These are phyloP conservation scores for Lactarius quietus DNA, from an alignment of 768 basidiomycete genomes.

Conservation along the genomic window DNA sequence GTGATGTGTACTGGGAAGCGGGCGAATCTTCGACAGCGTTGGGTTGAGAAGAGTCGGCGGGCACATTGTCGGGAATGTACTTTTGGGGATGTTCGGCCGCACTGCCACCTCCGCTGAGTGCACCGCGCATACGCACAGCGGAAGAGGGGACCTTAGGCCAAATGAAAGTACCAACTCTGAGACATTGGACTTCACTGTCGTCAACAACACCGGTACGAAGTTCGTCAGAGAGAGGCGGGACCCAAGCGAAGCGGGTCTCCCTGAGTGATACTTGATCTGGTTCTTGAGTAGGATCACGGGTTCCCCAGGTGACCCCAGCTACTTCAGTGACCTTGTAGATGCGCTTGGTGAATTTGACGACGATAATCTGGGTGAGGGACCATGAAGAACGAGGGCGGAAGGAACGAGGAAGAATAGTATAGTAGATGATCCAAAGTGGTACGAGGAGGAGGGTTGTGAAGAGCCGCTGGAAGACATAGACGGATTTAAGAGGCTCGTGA, in stretches of 20 bases:
- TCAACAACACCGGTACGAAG: slow-evolving; percentile 43
- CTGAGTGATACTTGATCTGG: slow-evolving; percentile 36
- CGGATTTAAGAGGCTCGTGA: slow-evolving; percentile 43
- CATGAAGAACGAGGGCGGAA: slow-evolving; percentile 48
- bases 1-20: not conserved
- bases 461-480: slow-evolving; percentile 47
- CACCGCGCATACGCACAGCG: slow-evolving; percentile 16
- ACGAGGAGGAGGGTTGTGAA: slow-evolving; percentile 48
- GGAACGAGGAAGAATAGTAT: slow-evolving; percentile 42
- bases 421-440: slow-evolving; percentile 44
- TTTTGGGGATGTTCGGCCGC: not conserved
- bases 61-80: not conserved
- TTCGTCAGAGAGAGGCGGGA: slow-evolving; percentile 39
- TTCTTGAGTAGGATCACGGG: slow-evolving; percentile 42
- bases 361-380: slow-evolving; percentile 47
- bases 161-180: slow-evolving; percentile 44
- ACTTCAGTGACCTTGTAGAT: slow-evolving; percentile 53
- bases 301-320: slow-evolving; percentile 54
- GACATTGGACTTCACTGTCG: slow-evolving; percentile 40
- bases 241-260: slow-evolving; percentile 50
- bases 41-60: not conserved
- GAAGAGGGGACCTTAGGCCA: slow-evolving; percentile 41
- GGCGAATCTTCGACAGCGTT: not conserved
- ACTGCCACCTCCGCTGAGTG: not conserved
- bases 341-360: slow-evolving; percentile 50